Conservation (phyloP, 495 filamentous ascomycete genomes). For the Cercophora samala region DNA sequence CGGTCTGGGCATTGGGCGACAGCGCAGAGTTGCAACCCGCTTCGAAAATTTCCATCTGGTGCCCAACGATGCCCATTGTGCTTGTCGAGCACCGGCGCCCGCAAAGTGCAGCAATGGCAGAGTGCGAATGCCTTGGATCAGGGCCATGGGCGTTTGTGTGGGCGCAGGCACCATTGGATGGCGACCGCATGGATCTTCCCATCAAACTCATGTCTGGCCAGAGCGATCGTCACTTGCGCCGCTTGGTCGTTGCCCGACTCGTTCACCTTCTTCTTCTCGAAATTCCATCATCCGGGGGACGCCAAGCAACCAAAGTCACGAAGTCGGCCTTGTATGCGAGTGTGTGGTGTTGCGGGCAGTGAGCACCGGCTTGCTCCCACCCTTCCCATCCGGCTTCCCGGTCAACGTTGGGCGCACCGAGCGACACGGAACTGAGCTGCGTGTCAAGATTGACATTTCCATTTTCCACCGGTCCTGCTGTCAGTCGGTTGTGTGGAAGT, state of each 20-base stretch:
- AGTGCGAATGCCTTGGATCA: conserved; percentile 3
- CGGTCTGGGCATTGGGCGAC: conserved; percentile 28
- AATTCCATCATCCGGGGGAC: conserved; percentile 19
- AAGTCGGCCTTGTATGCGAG: conserved; percentile 30
- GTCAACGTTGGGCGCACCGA: conserved; percentile 15
- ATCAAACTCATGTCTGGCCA: not conserved
- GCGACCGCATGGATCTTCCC: conserved; percentile 13
- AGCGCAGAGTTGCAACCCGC: conserved; percentile 19
- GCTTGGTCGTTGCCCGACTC: conserved; percentile 27
- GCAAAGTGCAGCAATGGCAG: conserved; percentile 7
- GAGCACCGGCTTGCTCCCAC: conserved; percentile 13
- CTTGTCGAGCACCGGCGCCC: conserved; percentile 10
- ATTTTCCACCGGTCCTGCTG: conserved; percentile 11
- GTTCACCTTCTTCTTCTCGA: conserved; percentile 11
- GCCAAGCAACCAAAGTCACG: conserved; percentile 26
- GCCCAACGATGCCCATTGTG: conserved; percentile 31
- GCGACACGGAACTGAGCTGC: conserved; percentile 8
- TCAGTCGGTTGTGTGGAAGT: conserved; percentile 27
- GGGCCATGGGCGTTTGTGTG: not conserved
- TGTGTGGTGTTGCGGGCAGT: conserved; percentile 14
- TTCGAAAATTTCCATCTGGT: conserved; percentile 18
- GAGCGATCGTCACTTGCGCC: conserved; percentile 11
- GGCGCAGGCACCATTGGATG: conserved; percentile 7
- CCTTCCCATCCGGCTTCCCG: conserved; percentile 20
- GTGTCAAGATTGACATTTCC: conserved; percentile 18